Percentiles rank a stretch among this genome's conserved stretches.
Evolutionary conservation across 805 yeast species (phyloP).

Genomic region (Candida vaughaniae): DNA sequence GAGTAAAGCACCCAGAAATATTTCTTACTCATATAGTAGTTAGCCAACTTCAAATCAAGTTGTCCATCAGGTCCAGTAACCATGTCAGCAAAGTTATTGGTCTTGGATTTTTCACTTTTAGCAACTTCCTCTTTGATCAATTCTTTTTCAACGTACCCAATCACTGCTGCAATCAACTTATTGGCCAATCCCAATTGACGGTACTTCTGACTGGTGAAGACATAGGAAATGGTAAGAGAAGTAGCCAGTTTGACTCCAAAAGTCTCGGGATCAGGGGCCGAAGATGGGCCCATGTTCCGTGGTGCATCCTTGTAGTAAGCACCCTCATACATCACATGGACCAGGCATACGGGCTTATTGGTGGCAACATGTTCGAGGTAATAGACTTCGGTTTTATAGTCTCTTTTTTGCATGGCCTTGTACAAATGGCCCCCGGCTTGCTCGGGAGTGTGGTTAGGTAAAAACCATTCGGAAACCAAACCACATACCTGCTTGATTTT

Average conservation of each 20-base stretch:
- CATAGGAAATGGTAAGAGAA: constrained; percentile 24
- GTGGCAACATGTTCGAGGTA: constrained; percentile 22
- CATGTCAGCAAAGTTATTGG: constrained; percentile 33
- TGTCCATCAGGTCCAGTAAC: constrained; percentile 26
- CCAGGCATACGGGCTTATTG: constrained; percentile 22
- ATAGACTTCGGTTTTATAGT: constrained; percentile 23
- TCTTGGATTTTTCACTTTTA: constrained; percentile 20
- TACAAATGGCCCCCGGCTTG: constrained; percentile 22
- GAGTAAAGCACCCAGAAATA: constrained; percentile 59
- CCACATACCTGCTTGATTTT: constrained; percentile 12
- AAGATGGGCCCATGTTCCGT: constrained; percentile 21
- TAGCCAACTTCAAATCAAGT: constrained; percentile 29
- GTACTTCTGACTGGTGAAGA: constrained; percentile 25
- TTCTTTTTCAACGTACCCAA: constrained; percentile 30
- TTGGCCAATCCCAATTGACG: constrained; percentile 30
- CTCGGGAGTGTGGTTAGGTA: constrained; percentile 11
- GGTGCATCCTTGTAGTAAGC: constrained; percentile 31
- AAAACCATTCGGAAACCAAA: constrained; percentile 1
- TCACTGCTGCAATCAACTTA: constrained; percentile 24
- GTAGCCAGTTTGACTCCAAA: constrained; percentile 35
- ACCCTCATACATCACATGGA: constrained; percentile 21
- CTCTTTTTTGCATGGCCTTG: constrained; percentile 13
- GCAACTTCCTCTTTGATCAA: constrained; percentile 25
- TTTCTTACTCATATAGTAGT: constrained; percentile 32
- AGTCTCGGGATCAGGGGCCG: constrained; percentile 29